phyloP scores from a whole-genome alignment of 2,329 filamentous ascomycete species.

The Leptodontidium sp. region DNA sequence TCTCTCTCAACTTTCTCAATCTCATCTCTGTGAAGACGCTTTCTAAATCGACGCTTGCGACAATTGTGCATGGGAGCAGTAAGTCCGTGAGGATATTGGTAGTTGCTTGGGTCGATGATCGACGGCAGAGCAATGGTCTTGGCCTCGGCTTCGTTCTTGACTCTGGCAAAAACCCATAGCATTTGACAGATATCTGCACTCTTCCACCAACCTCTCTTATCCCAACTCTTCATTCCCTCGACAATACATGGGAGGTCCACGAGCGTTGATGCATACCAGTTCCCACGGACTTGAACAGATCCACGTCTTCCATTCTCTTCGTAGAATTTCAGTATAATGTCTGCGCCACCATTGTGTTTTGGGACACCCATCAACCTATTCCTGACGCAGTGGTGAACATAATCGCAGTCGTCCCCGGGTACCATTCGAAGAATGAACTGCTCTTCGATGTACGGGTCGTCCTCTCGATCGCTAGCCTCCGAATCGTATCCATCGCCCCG shows the following conservation, averaged over 20 bases:
- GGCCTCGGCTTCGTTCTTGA: slow-evolving; percentile 62
- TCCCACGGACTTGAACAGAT: slow-evolving; percentile 65
- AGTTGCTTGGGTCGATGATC: slow-evolving; percentile 44
- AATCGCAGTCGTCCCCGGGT: slow-evolving; percentile 85
- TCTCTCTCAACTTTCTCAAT: slow-evolving; percentile 65
- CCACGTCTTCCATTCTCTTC: slow-evolving; percentile 69
- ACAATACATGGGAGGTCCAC: slow-evolving; percentile 76
- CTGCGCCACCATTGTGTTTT: slow-evolving; percentile 71
- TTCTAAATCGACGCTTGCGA: slow-evolving; percentile 64
- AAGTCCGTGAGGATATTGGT: slow-evolving; percentile 60
- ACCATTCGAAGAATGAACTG: slow-evolving; percentile 90
- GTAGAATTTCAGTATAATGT: slow-evolving; percentile 83
- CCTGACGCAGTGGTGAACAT: slow-evolving; percentile 77
- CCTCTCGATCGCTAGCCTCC: slow-evolving; percentile 89
- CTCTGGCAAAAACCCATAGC: slow-evolving; percentile 69
- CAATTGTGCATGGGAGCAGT: slow-evolving; percentile 68
- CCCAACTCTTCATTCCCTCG: slow-evolving; percentile 79
- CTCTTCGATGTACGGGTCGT: slow-evolving; percentile 87
- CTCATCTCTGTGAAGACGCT: slow-evolving; percentile 61
- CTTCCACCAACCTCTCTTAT: slow-evolving; percentile 76
- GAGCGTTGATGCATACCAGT: slow-evolving; percentile 69
- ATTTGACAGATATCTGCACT: slow-evolving; percentile 79
- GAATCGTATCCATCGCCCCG: slow-evolving; percentile 95
- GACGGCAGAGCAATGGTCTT: slow-evolving; percentile 42
- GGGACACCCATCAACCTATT: slow-evolving; percentile 79